phyloP scores from a whole-genome alignment of 495 filamentous ascomycete species.

The Aspergillus avenaceus region DNA sequence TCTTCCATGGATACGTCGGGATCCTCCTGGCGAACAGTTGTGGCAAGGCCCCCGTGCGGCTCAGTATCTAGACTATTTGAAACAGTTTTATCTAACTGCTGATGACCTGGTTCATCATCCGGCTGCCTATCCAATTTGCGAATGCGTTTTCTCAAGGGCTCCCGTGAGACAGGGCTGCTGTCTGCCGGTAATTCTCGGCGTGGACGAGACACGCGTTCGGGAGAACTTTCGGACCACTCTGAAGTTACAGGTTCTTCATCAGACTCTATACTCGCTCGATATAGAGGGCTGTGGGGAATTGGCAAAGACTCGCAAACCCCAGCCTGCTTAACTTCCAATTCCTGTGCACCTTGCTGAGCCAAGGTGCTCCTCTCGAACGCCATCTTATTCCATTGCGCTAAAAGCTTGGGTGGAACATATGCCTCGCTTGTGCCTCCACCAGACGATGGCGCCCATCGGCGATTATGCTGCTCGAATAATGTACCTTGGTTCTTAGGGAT shows the following conservation, averaged over 20 bases:
- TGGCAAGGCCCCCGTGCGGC: no score
- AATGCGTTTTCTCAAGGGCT: not conserved
- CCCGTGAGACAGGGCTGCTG: slow-evolving; percentile 23
- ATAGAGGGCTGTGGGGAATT: not conserved
- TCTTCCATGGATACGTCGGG: not conserved
- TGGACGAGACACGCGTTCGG: slow-evolving; percentile 4
- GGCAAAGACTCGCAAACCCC: slow-evolving; percentile 1
- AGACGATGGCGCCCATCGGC: slow-evolving; percentile 42
- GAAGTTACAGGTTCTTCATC: slow-evolving; percentile 8
- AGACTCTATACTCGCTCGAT: slow-evolving; percentile 9
- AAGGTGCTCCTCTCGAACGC: slow-evolving; percentile 20
- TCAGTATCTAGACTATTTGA: no score
- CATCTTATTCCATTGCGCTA: slow-evolving; percentile 35
- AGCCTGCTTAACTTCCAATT: not conserved
- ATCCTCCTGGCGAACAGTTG: no score
- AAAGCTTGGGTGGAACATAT: slow-evolving; percentile 33
- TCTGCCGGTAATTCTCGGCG: slow-evolving; percentile 16
- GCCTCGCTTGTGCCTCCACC: slow-evolving; percentile 19
- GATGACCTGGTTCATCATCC: not conserved
- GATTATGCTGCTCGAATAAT: slow-evolving; percentile 48
- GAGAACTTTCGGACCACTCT: slow-evolving; percentile 9
- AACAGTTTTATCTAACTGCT: not conserved
- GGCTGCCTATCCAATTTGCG: not conserved
- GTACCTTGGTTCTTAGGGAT: slow-evolving; percentile 58
- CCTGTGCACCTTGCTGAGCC: not conserved